phyloP scores from a whole-genome alignment of 2,329 filamentous ascomycete species.

The Emmonsiellopsis sp. region DNA sequence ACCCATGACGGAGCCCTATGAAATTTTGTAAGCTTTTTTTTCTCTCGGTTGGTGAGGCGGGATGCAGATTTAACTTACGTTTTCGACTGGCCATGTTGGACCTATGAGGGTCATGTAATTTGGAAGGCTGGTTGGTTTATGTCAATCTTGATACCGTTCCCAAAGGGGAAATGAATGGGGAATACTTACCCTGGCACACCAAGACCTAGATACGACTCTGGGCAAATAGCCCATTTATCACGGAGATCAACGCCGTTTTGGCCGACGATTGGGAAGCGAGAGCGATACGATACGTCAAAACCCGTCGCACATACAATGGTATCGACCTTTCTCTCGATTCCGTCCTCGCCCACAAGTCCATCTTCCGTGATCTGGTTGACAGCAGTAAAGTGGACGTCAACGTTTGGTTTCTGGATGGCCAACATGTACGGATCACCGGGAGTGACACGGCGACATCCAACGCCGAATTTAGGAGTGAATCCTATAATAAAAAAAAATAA shows the following conservation, averaged over 20 bases:
- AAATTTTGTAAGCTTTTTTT: constrained; percentile 18
- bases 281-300: constrained; percentile 21
- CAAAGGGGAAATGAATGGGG: constrained; percentile 13
- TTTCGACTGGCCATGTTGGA: constrained; percentile 34
- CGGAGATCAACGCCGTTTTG: constrained; percentile 16
- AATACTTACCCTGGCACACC: constrained; percentile 16
- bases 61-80: constrained; percentile 22
- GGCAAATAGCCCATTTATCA: constrained; percentile 17
- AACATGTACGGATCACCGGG: constrained; percentile 45
- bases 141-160: constrained; percentile 14
- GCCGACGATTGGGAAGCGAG: constrained; percentile 18
- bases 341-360: constrained; percentile 15
- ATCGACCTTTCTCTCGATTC: constrained; percentile 16
- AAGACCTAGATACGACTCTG: constrained; percentile 14
- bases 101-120: constrained; percentile 27
- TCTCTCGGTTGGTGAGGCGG: neutral
- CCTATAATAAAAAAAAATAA: neutral
- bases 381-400: constrained; percentile 20
- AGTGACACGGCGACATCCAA: constrained; percentile 40
- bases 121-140: constrained; percentile 16
- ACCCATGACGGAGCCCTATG: constrained; percentile 19
- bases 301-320: constrained; percentile 25
- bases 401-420: constrained; percentile 34
- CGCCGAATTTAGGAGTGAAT: constrained; percentile 16
- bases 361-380: constrained; percentile 24